Evolutionary conservation across 2,329 filamentous ascomycete genomes (phyloP), one percentile per base, ranked within the genome.

Genomic region (Botryosphaeria agaves): DNA sequence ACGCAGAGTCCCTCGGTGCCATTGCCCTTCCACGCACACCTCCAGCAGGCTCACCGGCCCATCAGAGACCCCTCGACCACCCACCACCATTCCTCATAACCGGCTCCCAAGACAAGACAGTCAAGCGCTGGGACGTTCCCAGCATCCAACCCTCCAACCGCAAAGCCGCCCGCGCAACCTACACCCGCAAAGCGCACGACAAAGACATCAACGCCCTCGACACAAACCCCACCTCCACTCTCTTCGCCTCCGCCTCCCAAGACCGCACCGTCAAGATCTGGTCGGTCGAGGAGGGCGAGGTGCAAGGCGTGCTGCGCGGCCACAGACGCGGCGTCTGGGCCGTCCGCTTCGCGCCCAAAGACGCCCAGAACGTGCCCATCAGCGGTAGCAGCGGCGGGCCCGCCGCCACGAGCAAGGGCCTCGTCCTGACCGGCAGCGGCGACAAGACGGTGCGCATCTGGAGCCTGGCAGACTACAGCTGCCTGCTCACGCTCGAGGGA

Each of bases 151-250:
- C 40, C 16, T 52, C 57, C 28, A n/a, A n/a, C n/a, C 69, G 66
- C 36, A 66, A 67, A 34, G 63, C 67, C 7, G 58, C 72, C 7
- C 62, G 73, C 41, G 82, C 82, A 24, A 57, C 75, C 4, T 98
- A 81, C 52, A 95, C 89, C 1, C 72, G 89, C 33, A 92, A 94
- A 53, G 89, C 89, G 1, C 89, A 98, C 54, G 89, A 98, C 48
- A 98, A 98, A 51, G 89, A 98, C 41, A 98, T 98, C 55, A 98
- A 98, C 44, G 84, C 89, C 2, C 69, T 98, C 30, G 83, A 91
- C 39, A 66, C 89, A 7, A 81, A 84, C 38, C 67, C 73, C 14
- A 64, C 69, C 2, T 72, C 71, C 4, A 70, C 74, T n/a, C 57
- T 94, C 1, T 95, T 98, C 47, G 91, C 87, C 3, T 94, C 89